These are phyloP conservation scores for Ceraceosorus bombacis DNA, from an alignment of 1,284 basidiomycete species.

Conservation along the genomic window DNA sequence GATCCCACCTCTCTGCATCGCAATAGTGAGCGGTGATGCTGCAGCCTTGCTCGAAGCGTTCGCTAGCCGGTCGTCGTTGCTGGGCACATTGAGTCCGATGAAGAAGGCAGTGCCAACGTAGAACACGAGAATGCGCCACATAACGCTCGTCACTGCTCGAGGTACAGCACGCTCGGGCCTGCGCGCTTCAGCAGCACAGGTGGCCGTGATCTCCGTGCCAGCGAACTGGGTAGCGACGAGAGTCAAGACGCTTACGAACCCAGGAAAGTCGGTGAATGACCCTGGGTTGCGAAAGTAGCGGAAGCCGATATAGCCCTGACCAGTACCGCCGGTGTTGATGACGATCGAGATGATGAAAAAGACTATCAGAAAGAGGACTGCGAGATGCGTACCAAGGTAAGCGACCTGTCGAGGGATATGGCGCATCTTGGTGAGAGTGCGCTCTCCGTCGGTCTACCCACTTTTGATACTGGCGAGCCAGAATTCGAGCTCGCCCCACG, in stretches of 20 bases:
- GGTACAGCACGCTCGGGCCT: constrained; percentile 40
- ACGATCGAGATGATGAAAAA: too few species aligned
- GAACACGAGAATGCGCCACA: constrained; percentile 10
- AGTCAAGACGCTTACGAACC: constrained; percentile 29
- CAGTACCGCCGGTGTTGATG: too few species aligned
- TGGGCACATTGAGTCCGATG: constrained; percentile 27
- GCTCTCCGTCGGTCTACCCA: too few species aligned
- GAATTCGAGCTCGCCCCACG: too few species aligned
- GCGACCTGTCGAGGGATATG: too few species aligned
- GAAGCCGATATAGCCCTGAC: too few species aligned
- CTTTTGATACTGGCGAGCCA: too few species aligned
- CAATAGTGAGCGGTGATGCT: constrained; percentile 30
- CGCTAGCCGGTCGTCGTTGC: constrained; percentile 19
- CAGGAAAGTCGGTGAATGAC: constrained; percentile 44
- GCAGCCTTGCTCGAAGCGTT: constrained; percentile 18
- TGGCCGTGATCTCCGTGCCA: constrained; percentile 75
- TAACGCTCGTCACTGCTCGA: constrained; percentile 8
- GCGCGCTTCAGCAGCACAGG: constrained; percentile 61
- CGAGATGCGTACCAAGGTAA: too few species aligned
- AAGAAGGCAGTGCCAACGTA: constrained; percentile 27
- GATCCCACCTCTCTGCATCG: constrained; percentile 25
- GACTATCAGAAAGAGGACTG: too few species aligned
- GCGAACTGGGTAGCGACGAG: constrained; percentile 69
- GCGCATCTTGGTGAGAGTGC: too few species aligned
- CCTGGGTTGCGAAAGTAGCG: constrained; percentile 5